A percentile compares a stretch with the other conserved stretches of the same genome.
Conservation (phyloP, 306 rosid species). For the Urtica urens region DNA sequence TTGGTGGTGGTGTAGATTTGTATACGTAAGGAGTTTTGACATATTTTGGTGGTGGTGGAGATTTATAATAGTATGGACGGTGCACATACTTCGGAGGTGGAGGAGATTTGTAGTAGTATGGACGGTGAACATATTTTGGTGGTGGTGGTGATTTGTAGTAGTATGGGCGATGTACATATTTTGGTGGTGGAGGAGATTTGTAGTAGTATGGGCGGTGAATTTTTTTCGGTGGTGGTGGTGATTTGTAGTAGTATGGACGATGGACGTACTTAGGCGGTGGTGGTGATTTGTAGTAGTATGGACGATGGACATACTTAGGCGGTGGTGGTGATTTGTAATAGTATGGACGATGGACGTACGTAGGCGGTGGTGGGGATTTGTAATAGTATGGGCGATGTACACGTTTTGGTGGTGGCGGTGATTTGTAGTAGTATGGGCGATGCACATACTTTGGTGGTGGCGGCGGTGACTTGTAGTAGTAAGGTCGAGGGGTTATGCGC, state of each 20-base stretch:
- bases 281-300: neutral
- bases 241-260: neutral
- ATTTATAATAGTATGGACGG: neutral
- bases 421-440: neutral
- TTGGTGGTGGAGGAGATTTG: neutral
- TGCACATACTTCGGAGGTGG: neutral
- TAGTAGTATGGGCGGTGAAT: too few relatives aligned
- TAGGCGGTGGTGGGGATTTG: constrained; percentile 15
- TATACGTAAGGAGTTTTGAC: neutral
- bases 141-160: constrained; percentile 12
- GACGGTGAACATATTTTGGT: neutral
- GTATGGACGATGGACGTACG: neutral
- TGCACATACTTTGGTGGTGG: neutral
- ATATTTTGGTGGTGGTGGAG: neutral
- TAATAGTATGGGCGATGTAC: neutral
- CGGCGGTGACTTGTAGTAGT: neutral
- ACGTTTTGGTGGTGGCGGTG: neutral
- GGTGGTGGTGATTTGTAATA: constrained; percentile 6
- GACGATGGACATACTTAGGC: neutral
- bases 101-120: constrained; percentile 1
- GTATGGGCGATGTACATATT: neutral
- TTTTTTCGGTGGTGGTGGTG: neutral
- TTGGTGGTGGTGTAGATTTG: neutral
- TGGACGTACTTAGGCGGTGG: neutral
- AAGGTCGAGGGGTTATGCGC: neutral